phyloP scores from a whole-genome alignment of 192 early-diverging fungal genomes.

The Funneliformis geosporum region DNA sequence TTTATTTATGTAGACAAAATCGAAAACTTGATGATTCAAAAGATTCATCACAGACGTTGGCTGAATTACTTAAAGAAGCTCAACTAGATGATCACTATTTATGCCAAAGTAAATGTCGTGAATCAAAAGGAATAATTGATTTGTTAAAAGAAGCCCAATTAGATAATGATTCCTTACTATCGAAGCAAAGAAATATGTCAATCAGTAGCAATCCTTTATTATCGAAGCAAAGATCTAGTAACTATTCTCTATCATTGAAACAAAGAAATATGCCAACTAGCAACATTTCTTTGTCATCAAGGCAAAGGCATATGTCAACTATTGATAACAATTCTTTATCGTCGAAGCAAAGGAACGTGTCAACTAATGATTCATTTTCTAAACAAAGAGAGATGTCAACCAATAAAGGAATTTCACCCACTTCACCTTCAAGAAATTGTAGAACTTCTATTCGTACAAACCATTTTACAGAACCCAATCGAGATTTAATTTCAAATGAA shows the following conservation, averaged over 20 bases:
- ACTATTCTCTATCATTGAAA: neutral
- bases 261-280: neutral
- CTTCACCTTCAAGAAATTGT: neutral
- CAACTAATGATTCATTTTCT: neutral
- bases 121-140: neutral
- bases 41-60: neutral
- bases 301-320: neutral
- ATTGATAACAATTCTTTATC: neutral
- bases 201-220: neutral
- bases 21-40: neutral
- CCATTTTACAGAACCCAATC: neutral
- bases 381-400: neutral
- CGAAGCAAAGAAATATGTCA: neutral
- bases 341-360: neutral
- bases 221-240: neutral
- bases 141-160: neutral
- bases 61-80: slow-evolving; percentile 21
- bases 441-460: neutral
- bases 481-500: neutral
- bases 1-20: slow-evolving; percentile 9
- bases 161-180: neutral
- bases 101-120: neutral
- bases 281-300: neutral
- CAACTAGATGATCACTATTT: slow-evolving; percentile 14
- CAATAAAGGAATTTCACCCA: neutral